Percentiles rank a stretch among this genome's conserved stretches.
Evolutionary conservation across 805 yeast species (phyloP).

Genomic region (Martiniozyma abietophila): DNA sequence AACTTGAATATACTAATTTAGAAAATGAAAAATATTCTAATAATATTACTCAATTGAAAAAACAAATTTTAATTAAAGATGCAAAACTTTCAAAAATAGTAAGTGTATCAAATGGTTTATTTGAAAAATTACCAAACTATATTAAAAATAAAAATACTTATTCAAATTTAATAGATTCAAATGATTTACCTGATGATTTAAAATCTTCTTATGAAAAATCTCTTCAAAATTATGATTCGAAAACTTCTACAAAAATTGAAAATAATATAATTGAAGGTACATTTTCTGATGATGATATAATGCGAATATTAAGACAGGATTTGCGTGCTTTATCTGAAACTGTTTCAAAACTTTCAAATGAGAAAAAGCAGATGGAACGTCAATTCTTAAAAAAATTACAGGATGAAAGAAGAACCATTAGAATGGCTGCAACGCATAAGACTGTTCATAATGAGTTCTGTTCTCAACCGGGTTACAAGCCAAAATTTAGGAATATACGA

Average conservation of each 20-base stretch:
- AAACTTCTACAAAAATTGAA: slow-evolving; percentile 1
- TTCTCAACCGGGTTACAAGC: slow-evolving; percentile 2
- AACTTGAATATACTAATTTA: slow-evolving; percentile 8
- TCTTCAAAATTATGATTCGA: slow-evolving; percentile 3
- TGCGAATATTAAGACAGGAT: slow-evolving; percentile 23
- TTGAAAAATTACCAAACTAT: slow-evolving; percentile 11
- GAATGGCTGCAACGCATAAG: slow-evolving; percentile 11
- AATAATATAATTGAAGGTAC: slow-evolving; percentile 16
- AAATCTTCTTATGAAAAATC: slow-evolving; percentile 6
- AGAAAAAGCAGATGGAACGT: slow-evolving; percentile 18
- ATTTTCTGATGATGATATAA: slow-evolving; percentile 20
- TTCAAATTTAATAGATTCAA: slow-evolving; percentile 2
- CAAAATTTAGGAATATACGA: slow-evolving; percentile 10
- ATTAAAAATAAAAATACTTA: slow-evolving; percentile 7
- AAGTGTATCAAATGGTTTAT: slow-evolving; percentile 2
- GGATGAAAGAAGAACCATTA: slow-evolving; percentile 19
- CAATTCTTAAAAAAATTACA: slow-evolving; percentile 16
- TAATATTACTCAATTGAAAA: slow-evolving; percentile 7
- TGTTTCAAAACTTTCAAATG: slow-evolving; percentile 15
- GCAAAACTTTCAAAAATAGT: slow-evolving; percentile 2
- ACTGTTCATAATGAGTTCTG: slow-evolving; percentile 12
- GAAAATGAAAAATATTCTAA: slow-evolving; percentile 11
- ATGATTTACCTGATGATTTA: slow-evolving; percentile 6
- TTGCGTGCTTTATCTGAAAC: slow-evolving; percentile 18
- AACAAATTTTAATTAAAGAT: slow-evolving; percentile 6